Evolutionary conservation across 2,329 filamentous ascomycete genomes (phyloP).

Genomic region (Aspergillus intermedius): DNA sequence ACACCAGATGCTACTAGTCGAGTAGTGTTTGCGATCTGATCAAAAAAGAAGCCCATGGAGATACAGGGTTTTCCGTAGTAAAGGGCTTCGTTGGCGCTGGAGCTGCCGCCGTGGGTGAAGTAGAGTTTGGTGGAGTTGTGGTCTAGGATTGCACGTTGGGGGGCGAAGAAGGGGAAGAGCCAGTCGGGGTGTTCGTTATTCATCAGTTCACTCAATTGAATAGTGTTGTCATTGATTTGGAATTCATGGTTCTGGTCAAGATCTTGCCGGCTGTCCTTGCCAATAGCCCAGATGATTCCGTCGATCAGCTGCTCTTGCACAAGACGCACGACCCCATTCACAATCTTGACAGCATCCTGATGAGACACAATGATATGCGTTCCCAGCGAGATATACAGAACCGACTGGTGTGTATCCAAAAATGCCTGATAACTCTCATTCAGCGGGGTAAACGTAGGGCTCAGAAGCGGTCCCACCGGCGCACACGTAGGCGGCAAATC

Average conservation of each 20-base stretch:
- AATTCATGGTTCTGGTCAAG: conserved; percentile 4
- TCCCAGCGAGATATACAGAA: conserved; percentile 38
- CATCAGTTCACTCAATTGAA: conserved; percentile 21
- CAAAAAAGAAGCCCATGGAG: conserved; percentile 35
- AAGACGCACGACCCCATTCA: conserved; percentile 24
- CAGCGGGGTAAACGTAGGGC: conserved; percentile 29
- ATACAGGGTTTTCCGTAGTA: conserved; percentile 37
- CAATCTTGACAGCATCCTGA: conserved; percentile 25
- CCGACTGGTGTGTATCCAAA: conserved; percentile 22
- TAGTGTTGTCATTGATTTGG: neutral
- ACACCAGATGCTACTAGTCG: conserved; percentile 32
- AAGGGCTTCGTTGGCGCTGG: conserved; percentile 37
- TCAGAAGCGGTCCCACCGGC: conserved; percentile 37
- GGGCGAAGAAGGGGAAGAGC: conserved; percentile 32
- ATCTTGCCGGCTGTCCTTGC: conserved; percentile 14
- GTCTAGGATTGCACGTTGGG: conserved; percentile 37
- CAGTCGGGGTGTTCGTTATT: conserved; percentile 23
- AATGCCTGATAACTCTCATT: conserved; percentile 23
- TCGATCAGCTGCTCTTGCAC: conserved; percentile 27
- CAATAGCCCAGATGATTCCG: conserved; percentile 36
- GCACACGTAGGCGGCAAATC: conserved; percentile 38
- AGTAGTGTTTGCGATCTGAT: conserved; percentile 36
- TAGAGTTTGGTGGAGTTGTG: conserved; percentile 30
- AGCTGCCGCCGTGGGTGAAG: conserved; percentile 39
- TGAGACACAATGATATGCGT: conserved; percentile 35